These are phyloP conservation scores for Cytospora piceae DNA, from an alignment of 2,329 filamentous ascomycete species.

Conservation along the genomic window DNA sequence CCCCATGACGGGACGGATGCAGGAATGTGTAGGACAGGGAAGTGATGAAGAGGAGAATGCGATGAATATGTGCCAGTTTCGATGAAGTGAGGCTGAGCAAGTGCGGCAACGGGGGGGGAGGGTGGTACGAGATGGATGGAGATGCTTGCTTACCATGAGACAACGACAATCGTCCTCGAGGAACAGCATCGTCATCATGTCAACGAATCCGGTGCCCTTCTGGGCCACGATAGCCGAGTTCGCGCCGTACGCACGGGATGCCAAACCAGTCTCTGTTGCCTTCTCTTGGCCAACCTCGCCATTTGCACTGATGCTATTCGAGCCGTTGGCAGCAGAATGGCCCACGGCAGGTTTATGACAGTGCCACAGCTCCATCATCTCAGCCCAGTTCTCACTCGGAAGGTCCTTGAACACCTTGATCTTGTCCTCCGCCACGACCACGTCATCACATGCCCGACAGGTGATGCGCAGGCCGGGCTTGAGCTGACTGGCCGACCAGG, in stretches of 20 bases:
- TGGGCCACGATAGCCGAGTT: conserved; percentile 72
- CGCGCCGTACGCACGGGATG: conserved; percentile 78
- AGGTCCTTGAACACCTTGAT: conserved; percentile 78
- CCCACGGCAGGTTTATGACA: conserved; percentile 78
- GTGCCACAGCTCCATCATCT: conserved; percentile 99
- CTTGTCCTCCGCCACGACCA: conserved; percentile 34
- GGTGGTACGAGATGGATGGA: conserved; percentile 23
- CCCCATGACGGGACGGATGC: conserved; percentile 38
- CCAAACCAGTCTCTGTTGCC: conserved; percentile 51
- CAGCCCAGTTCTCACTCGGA: conserved; percentile 96
- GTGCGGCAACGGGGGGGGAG: neutral
- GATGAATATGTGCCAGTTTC: neutral
- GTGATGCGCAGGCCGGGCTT: conserved; percentile 10
- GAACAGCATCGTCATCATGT: conserved; percentile 77
- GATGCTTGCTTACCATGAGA: conserved; percentile 44
- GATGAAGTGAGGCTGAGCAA: neutral
- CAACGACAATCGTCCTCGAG: conserved; percentile 65
- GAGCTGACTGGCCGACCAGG: conserved; percentile 27
- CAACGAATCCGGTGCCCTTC: conserved; percentile 74
- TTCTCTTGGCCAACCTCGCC: conserved; percentile 31
- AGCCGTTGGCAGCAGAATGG: conserved; percentile 35
- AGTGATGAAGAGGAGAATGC: conserved; percentile 18
- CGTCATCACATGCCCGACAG: conserved; percentile 31
- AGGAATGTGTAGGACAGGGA: neutral
- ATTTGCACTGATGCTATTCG: conserved; percentile 23